Base-by-base conservation (phyloP, 139 green algal genomes). In the Chlamydomonas schloesseri region DNA sequence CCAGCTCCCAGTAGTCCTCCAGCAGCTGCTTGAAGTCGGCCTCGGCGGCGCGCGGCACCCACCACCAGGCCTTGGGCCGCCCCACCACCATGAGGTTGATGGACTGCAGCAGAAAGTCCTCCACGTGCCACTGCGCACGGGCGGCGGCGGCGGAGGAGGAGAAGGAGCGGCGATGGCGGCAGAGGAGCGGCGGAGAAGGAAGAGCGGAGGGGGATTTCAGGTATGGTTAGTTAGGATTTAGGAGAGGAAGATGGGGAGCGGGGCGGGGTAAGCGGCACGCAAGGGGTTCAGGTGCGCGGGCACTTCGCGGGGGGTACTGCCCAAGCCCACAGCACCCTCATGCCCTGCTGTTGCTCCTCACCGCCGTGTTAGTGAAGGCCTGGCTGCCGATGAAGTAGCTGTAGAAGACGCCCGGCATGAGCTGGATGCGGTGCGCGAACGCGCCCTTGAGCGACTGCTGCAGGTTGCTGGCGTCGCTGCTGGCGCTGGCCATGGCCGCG, bases 51-150 rank as follows among this genome's bases (percentile, higher is more conserved):
- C 80, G 65, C 3, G 80, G 68, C 50, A 77, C 80, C 80, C 80
- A 86, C 62, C 67, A 86, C 80, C 80, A 86, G 13, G 80, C 80
- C 65, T 86, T 86, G 65, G 80, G 80, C 33, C 80, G 67, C 28
- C 80, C 80, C 50, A 77, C 50, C 42, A 65, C 5, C 80, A 86
- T 77, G 33, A 86, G 65, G 80, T 86, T 86, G 50, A 86, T 86
- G 67, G 80, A 86, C 80, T 86, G 80, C 67, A 86, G 80, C 67
- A 86, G 65, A 24, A 86, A 86, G 80, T 86, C 80, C 53, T 86
- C 80, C 47, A 86, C 80, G 47, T 86, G 80, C 80, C 80, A 86
- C 80, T 86, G 80, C 26, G 64, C n/a, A n/a, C n/a, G n/a, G n/a
- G n/a, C n/a, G n/a, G n/a, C n/a, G n/a, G n/a, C n/a, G n/a, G n/a